A percentile compares a stretch with the other conserved stretches of the same genome.
Conservation (phyloP, 2,329 filamentous ascomycete genomes). For the Pyricularia grisea region DNA sequence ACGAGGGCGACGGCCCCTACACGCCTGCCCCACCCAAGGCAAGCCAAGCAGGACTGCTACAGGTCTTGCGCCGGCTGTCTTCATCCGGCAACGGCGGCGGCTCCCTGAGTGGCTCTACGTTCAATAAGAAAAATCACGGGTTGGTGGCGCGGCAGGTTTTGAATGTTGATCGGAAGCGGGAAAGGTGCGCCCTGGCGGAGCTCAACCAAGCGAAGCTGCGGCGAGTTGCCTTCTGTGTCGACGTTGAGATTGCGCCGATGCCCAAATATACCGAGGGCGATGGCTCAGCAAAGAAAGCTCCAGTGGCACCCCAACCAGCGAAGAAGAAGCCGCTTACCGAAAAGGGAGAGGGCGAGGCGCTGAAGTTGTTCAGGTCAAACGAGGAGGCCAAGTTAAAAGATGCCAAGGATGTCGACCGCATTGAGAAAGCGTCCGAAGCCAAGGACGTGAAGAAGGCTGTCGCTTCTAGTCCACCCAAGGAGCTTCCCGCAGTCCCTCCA, state of each 20-base stretch:
- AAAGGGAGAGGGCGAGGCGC: slow-evolving; percentile 63
- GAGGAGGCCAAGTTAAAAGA: slow-evolving; percentile 42
- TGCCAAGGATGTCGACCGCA: slow-evolving; percentile 21
- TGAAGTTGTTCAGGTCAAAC: slow-evolving; percentile 54
- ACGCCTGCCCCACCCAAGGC: slow-evolving; percentile 65
- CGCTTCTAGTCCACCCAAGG: not conserved
- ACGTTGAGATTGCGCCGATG: slow-evolving; percentile 90
- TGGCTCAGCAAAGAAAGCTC: slow-evolving; percentile 27
- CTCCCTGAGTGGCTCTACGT: slow-evolving; percentile 30
- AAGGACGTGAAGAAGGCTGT: slow-evolving; percentile 1
- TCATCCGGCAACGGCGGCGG: slow-evolving; percentile 38
- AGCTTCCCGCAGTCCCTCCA: slow-evolving; percentile 6
- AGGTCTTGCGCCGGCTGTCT: slow-evolving; percentile 73
- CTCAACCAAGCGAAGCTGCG: slow-evolving; percentile 73
- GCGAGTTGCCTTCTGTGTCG: slow-evolving; percentile 89
- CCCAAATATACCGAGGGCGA: slow-evolving; percentile 64
- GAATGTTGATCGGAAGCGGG: slow-evolving; percentile 74
- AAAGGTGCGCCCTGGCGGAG: slow-evolving; percentile 70
- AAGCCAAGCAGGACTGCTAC: slow-evolving; percentile 63
- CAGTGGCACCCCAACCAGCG: slow-evolving; percentile 39
- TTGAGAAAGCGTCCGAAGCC: slow-evolving; percentile 14
- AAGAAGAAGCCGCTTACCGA: slow-evolving; percentile 55
- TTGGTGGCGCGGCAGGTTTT: slow-evolving; percentile 72
- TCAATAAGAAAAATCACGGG: slow-evolving; percentile 39
- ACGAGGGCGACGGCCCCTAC: slow-evolving; percentile 56